Evolutionary conservation across 1,284 basidiomycete species (phyloP).

Genomic region (Boletellus sp.): DNA sequence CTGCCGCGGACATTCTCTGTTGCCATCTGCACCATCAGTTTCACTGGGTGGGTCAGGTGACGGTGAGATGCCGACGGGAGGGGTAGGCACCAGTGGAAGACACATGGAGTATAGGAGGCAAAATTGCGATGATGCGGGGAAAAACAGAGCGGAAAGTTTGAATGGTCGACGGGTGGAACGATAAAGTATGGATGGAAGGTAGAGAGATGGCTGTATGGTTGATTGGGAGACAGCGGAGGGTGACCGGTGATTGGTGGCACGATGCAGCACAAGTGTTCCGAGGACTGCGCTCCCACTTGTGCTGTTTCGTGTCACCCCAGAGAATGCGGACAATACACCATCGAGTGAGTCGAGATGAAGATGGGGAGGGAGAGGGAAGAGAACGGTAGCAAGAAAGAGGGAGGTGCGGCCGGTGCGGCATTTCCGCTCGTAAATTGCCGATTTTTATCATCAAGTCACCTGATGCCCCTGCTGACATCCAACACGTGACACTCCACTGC

Average conservation of each 20-base stretch:
- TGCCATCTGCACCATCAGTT: not conserved
- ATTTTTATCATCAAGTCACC: not conserved
- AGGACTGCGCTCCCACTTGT: slow-evolving; percentile 50
- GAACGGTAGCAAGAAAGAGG: not conserved
- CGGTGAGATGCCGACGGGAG: not conserved
- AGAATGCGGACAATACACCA: not conserved
- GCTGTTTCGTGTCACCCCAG: slow-evolving; percentile 12
- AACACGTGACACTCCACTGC: slow-evolving; percentile 17
- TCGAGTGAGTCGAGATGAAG: not conserved
- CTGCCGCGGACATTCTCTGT: too few relatives aligned
- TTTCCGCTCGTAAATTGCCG: slow-evolving; percentile 29
- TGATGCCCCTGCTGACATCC: not conserved
- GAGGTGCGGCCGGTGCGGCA: slow-evolving; percentile 31
- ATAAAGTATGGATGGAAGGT: not conserved
- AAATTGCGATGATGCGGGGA: not conserved
- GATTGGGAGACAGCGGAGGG: not conserved
- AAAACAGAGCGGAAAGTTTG: not conserved
- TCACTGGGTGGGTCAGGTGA: slow-evolving; percentile 7
- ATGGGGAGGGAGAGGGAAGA: not conserved
- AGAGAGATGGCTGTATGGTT: not conserved
- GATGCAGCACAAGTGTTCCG: slow-evolving; percentile 38
- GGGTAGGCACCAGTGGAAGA: not conserved
- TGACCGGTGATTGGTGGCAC: slow-evolving; percentile 6
- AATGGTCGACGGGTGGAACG: not conserved
- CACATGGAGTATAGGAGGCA: not conserved